phyloP scores from a whole-genome alignment of 2,329 filamentous ascomycete species.

The Diaporthe capsici region DNA sequence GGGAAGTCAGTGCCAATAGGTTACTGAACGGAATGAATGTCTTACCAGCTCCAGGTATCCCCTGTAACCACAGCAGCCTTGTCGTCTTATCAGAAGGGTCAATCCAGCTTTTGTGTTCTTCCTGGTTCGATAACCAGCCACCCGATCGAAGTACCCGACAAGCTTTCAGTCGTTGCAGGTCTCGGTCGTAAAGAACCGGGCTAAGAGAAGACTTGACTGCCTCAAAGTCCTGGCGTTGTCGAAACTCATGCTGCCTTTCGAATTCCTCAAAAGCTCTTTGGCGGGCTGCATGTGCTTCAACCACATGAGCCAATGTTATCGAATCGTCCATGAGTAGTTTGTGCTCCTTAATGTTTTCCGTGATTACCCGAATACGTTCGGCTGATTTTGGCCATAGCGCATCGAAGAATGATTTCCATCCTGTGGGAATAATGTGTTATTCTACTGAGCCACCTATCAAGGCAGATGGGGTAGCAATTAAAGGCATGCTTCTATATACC shows the following conservation, averaged over 20 bases:
- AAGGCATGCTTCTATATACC: not conserved
- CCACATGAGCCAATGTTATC: not conserved
- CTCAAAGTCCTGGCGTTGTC: not conserved
- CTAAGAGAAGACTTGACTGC: not conserved
- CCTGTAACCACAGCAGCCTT: not conserved
- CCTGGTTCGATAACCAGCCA: not conserved
- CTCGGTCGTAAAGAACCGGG: not conserved
- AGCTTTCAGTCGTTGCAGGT: not conserved
- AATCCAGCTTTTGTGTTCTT: not conserved
- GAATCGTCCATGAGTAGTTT: not conserved
- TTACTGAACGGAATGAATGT: too few species aligned
- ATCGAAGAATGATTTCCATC: not conserved
- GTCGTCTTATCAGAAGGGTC: not conserved
- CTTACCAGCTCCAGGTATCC: slow-evolving; percentile 8
- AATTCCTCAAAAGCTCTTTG: not conserved
- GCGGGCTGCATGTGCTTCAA: not conserved
- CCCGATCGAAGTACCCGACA: not conserved
- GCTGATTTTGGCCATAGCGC: not conserved
- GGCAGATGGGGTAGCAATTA: not conserved
- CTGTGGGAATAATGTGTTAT: not conserved
- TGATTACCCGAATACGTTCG: not conserved
- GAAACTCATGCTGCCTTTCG: not conserved
- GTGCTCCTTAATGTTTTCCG: not conserved
- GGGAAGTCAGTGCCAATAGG: not conserved
- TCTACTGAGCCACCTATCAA: not conserved